Evolutionary conservation across 345 rosid species (phyloP), one percentile per base, ranked within the genome.

Genomic region (Camelina neglecta): DNA sequence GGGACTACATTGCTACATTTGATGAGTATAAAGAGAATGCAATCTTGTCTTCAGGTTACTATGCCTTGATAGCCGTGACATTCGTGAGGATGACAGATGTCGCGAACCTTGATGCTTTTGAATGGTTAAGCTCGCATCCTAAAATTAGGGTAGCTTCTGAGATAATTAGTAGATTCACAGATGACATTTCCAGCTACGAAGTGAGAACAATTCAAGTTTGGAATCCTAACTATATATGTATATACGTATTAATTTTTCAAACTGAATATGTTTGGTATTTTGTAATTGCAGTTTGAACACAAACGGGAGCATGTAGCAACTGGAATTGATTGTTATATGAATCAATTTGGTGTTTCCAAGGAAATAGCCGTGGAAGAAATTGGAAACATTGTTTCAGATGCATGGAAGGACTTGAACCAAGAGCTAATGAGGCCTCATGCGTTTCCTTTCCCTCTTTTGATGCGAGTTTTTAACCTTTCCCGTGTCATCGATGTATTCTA

Each of bases 361-460:
- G 70, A 61, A 69, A 33, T 0, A 69, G 80, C 70, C 0, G 24
- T 41, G 13, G 61, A 76, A 69, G 69, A 0, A 21, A 20, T 76
- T 0, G 13, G 2, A 23, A 41, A 1, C 7, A 15, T 69, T 10
- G 54, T 68, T 21, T 12, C 48, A 29, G 26, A 76, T 59, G 58
- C 74, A 50, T 76, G 80, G 75, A 76, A 76, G 21, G 80, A 76
- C 55, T 8, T 76, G 50, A 76, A 76, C 69, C 49, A 69, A 60
- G 80, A 61, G 60, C 33, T 76, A 39, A 66, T 59, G 73, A 76
- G 58, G 36, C 75, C 75, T 41, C 54, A 60, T 4, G 1, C 39
- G n/a, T 12, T 16, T 7, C 31, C 57, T 12, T 50, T 49, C 47
- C 64, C 80, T 60, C 47, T 76, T 51, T 60, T 75, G 67, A 60